Evolutionary conservation across 2,329 filamentous ascomycete genomes (phyloP), one percentile per base, ranked within the genome.

Genomic region (Ascochyta pisi): DNA sequence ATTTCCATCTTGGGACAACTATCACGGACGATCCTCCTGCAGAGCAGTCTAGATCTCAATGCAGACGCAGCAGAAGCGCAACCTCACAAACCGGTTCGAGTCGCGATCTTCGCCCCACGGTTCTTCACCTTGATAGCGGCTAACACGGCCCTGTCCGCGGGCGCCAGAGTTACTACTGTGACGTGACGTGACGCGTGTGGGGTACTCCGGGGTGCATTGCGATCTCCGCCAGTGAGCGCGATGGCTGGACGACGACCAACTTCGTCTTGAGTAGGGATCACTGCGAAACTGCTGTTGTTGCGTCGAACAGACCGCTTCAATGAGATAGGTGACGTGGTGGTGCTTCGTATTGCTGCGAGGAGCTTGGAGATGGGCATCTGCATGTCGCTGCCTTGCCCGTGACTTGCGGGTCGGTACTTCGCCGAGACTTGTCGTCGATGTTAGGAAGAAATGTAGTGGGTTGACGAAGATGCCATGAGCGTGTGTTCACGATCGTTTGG

Each of bases 111-210:
- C 22, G 38, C 38, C 38, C 38, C 38, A n/a, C 23, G 38, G 22
- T 24, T 26, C 22, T 7, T 48, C 35, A 40, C 5, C 26, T 31
- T 48, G 23, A 40, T 9, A 33, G 39, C 48, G 39, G 33, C 48
- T 43, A 51, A 19, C 16, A 51, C 49, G 34, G 49, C 41, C 41
- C 29, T 19, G 38, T 44, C 49, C 41, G 41, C 24, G 23, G 23
- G 8, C 15, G 16, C 24, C 26, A 23, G 24, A 26, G 35, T 31
- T 9, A 10, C 29, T 26, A 10, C 29, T 16, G 37, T 53, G 50
- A 53, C 50, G 43, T 53, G 50, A 53, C 50, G 43, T 53, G 50
- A 53, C 15, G 3, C 7, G 24, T 47, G 50, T 53, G 50, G 50
- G 50, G 50, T 53, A 41, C n/a, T 12, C 37, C 43, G 43, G 43